phyloP scores from a whole-genome alignment of 371 early-diverging fungal species.

The Dentiscutata heterogama region DNA sequence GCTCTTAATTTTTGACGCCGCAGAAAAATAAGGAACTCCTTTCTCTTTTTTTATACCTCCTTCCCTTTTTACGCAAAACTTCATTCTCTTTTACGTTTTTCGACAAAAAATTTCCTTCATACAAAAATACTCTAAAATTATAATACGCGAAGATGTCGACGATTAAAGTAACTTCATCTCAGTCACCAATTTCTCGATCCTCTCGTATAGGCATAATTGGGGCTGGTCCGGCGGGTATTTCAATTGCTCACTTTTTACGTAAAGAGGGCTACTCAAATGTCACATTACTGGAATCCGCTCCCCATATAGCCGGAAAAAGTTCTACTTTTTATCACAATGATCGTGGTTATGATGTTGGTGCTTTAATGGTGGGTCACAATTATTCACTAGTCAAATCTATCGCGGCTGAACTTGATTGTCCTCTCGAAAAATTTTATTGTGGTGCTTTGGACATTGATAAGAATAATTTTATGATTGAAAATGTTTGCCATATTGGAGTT shows the following conservation, averaged over 20 bases:
- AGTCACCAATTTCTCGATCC: conserved; percentile 16
- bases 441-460: conserved; percentile 24
- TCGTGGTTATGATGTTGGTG: conserved; percentile 28
- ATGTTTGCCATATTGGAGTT: not conserved
- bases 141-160: not conserved
- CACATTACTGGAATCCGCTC: conserved; percentile 25
- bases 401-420: conserved; percentile 18
- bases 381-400: not conserved
- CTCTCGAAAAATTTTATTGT: conserved; percentile 32
- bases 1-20: no score
- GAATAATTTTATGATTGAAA: not conserved
- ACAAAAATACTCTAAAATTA: not conserved
- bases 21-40: no score
- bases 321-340: not conserved
- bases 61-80: no score
- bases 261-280: conserved; percentile 34
- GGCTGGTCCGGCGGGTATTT: conserved; percentile 38
- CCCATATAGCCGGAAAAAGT: conserved; percentile 28
- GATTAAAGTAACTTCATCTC: not conserved
- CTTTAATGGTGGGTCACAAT: conserved; percentile 36
- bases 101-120: not conserved
- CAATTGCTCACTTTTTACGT: conserved; percentile 10
- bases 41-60: no score
- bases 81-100: not conserved
- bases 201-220: conserved; percentile 34